Base-by-base conservation (phyloP, 2,329 filamentous ascomycete genomes). In the Aspergillus oerlinghausenensis region DNA sequence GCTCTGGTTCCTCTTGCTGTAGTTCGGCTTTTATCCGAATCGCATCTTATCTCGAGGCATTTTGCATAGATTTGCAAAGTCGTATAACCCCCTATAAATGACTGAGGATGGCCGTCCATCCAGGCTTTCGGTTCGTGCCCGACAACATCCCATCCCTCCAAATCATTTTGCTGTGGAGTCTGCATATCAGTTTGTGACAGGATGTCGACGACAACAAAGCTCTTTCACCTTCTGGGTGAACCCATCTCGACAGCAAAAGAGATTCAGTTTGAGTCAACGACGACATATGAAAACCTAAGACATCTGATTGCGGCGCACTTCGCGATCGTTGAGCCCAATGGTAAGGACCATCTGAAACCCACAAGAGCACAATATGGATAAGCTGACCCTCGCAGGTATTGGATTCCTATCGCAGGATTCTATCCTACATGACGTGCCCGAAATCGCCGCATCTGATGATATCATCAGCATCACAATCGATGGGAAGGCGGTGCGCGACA, bases 141-240 rank as follows among this genome's bases (percentile, higher is more conserved):
- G 84, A 81, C 60, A 74, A 76, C 25, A 83, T 35, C 29, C 11
- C 29, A 14, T 32, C 1, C 11, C 29, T 14, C 11, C 32, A 35
- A 35, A 17, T 17, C 5, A 81, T 47, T 35, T 17, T 7, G 14
- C 32, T 35, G 32, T 17, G 11, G 32, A 35, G 14, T 35, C 32
- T 35, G 14, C 35, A 40, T 40, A 35, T 51, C n/a, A 29, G 61
- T 35, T 35, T 35, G 11, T 5, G 14, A 35, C 32, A 17, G 5
- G 14, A 35, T 35, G 32, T 35, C 32, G 23, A 61, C 65, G 63
- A 47, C 62, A 49, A 35, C 54, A 11, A 58, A 63, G 51, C 55
- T 57, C 38, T 67, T 67, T 42, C 59, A 65, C 35, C 61, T 68
- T 14, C 45, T 65, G 14, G 66, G 65, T 40, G 56, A 67, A 35